Percentiles rank a stretch among this genome's conserved stretches.
phyloP scores from a whole-genome alignment of 2,329 filamentous ascomycete species.

The Xenoacremonium recifei region DNA sequence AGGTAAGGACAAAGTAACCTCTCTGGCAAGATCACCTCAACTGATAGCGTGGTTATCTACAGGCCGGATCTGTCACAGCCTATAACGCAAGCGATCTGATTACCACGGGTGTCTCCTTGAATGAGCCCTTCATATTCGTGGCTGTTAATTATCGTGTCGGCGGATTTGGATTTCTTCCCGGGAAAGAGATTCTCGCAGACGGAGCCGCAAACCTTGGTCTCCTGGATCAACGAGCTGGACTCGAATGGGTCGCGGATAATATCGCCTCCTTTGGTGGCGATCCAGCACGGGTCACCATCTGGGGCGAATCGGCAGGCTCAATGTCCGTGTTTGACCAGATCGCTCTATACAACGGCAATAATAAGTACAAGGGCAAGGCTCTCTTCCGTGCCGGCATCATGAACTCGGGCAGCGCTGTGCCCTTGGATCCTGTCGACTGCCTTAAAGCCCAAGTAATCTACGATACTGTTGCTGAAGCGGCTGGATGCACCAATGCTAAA shows the following conservation, averaged over 20 bases:
- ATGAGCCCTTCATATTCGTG: constrained; percentile 66
- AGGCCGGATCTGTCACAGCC: no score
- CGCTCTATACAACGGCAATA: constrained; percentile 69
- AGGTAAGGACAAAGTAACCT: constrained; percentile 40
- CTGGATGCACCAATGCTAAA: constrained; percentile 56
- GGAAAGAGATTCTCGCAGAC: constrained; percentile 64
- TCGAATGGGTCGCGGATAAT: constrained; percentile 77
- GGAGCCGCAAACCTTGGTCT: constrained; percentile 70
- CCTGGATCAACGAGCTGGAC: constrained; percentile 68
- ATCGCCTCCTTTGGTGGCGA: constrained; percentile 78
- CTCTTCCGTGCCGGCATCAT: constrained; percentile 78
- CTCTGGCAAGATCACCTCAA: neutral
- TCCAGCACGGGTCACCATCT: constrained; percentile 74
- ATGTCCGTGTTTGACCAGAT: constrained; percentile 79
- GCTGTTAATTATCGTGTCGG: constrained; percentile 75
- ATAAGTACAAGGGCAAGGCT: constrained; percentile 70
- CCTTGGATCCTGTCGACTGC: constrained; percentile 62
- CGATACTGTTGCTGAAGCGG: constrained; percentile 56
- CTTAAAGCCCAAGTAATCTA: constrained; percentile 65
- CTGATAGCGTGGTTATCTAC: neutral
- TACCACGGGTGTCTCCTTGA: constrained; percentile 38
- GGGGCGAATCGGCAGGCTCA: constrained; percentile 70
- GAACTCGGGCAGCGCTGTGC: constrained; percentile 66
- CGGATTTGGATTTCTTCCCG: constrained; percentile 72
- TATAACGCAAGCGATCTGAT: constrained; percentile 53